phyloP scores from a whole-genome alignment of 495 filamentous ascomycete species.

The Daldinia grandis region DNA sequence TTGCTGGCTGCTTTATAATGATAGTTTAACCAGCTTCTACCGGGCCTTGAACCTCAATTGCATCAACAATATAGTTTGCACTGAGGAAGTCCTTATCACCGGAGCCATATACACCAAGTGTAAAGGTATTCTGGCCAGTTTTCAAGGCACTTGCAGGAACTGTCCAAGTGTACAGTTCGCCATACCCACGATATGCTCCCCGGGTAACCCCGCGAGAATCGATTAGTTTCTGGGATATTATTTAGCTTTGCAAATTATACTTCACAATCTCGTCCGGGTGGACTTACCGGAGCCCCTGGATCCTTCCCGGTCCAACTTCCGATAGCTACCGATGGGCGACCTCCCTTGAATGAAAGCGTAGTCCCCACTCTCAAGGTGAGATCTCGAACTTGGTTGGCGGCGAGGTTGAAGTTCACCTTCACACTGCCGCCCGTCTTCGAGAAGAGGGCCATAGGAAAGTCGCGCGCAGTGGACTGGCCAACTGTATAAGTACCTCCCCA shows the following conservation, averaged over 20 bases:
- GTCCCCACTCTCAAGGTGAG: conserved; percentile 63
- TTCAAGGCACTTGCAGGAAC: conserved; percentile 61
- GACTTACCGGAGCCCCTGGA: conserved; percentile 62
- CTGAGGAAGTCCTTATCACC: conserved; percentile 59
- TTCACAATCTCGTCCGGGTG: no score
- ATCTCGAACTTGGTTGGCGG: conserved; percentile 46
- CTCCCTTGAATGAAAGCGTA: conserved; percentile 67
- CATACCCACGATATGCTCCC: conserved; percentile 65
- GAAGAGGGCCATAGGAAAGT: conserved; percentile 70
- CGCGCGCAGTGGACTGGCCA: conserved; percentile 54
- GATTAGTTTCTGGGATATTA: conserved; percentile 49
- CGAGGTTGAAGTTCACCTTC: conserved; percentile 63
- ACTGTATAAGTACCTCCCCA: conserved; percentile 65
- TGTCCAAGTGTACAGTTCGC: conserved; percentile 63
- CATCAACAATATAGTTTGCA: conserved; percentile 66
- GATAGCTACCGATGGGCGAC: conserved; percentile 53
- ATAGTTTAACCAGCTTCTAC: conserved; percentile 1
- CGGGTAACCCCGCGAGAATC: conserved; percentile 67
- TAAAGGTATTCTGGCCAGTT: conserved; percentile 64
- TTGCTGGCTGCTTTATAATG: not conserved
- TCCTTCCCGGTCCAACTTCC: conserved; percentile 55
- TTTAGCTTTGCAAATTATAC: not conserved
- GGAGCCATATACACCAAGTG: conserved; percentile 62
- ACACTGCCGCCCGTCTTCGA: conserved; percentile 62
- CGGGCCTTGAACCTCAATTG: conserved; percentile 55